Base-by-base conservation (phyloP, 441 rosid species). In the Mallotus japonicus region DNA sequence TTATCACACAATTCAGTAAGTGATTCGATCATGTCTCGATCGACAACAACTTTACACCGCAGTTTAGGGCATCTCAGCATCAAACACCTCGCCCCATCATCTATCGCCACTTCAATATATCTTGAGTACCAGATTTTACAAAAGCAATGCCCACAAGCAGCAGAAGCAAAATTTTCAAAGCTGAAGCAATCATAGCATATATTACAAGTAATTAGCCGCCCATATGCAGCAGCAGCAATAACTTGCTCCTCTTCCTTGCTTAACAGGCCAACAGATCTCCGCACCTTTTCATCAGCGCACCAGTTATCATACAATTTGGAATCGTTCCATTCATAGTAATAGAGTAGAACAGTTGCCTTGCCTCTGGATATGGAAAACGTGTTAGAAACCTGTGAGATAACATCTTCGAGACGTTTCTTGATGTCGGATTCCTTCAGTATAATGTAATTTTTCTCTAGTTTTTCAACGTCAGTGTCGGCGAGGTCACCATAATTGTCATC, bases 51-150 rank as follows among this genome's bases (percentile, higher is more conserved):
- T 55, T 63, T 20, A 69, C 81, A 81, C 1, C 63, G 51, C 24
- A 78, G 80, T 37, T 77, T 74, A 19, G 83, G 83, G 44, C 83
- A 81, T 51, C 53, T 56, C 74, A 77, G 13, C 78, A 13, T 58
- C 64, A 56, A 81, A 10, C 69, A 24, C 28, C 28, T 24, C 28
- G 28, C 28, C 28, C 28, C 28, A 24, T 24, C 28, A 24, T 24
- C 28, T 0, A 24, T 24, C 28, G 28, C 50, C 5, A 71, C 54
- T 70, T 61, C 17, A 12, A 77, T 57, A 56, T 75, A 72, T 51
- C 54, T 75, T 47, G 57, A n/a, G 37, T 69, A 74, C 56, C 77
- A 74, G 2, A 1, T 1, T 17, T 12, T 73, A 49, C 76, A 73
- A 24, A 24, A 24, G 2, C 2, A 24, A 24, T 24, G 28, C 28